A percentile compares a stretch with the other conserved stretches of the same genome.
These are phyloP conservation scores for Aspergillus versicolor DNA, from an alignment of 2,329 filamentous ascomycete species.

Conservation along the genomic window DNA sequence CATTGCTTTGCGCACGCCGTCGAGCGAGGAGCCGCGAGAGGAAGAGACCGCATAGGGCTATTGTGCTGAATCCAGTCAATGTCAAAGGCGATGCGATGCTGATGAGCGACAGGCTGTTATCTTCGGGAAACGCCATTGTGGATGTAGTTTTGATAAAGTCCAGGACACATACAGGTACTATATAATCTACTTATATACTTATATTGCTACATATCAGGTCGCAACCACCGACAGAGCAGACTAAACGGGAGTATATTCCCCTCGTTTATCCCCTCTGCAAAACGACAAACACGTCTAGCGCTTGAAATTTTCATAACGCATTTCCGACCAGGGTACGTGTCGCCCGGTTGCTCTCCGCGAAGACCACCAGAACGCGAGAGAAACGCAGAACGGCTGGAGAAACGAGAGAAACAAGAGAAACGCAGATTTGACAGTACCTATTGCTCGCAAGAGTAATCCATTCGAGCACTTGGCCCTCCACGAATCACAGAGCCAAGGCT, in stretches of 20 bases:
- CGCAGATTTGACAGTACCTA: no score
- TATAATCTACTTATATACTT: neutral
- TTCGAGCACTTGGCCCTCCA: no score
- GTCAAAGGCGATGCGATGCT: neutral
- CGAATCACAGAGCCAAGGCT: no score
- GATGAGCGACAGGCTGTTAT: neutral
- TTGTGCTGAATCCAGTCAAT: neutral
- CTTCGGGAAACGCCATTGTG: neutral
- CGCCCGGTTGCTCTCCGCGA: neutral
- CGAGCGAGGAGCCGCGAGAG: neutral
- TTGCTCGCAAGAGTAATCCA: no score
- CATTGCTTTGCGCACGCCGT: neutral
- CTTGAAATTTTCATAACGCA: neutral
- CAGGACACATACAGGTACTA: neutral
- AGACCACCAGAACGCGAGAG: neutral
- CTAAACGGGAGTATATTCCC: neutral
- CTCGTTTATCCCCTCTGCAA: neutral
- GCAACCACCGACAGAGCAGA: no score
- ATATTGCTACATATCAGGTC: no score
- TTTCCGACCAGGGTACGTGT: neutral
- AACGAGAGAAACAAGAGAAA: neutral
- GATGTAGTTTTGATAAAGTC: neutral
- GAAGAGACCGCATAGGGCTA: neutral
- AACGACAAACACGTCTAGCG: neutral
- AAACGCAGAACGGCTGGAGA: no score